Percentiles rank a stretch among this genome's conserved stretches.
phyloP scores from a whole-genome alignment of 1,284 basidiomycete genomes.

The Rhodotorula glutinis region DNA sequence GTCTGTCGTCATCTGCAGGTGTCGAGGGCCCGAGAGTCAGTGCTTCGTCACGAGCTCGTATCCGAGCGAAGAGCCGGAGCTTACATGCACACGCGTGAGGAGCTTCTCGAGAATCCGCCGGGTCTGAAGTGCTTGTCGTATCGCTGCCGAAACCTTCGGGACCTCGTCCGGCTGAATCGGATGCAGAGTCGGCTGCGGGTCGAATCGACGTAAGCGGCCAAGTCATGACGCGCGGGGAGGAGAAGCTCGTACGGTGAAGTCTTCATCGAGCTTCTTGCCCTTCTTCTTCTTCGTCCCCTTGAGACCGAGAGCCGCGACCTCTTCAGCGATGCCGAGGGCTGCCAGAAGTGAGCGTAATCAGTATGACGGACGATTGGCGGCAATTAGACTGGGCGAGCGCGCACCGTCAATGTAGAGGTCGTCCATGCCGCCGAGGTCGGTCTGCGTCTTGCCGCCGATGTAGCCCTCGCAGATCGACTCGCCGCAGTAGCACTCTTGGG shows the following conservation, averaged over 20 bases:
- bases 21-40: too few species aligned
- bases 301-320: conserved; percentile 65
- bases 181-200: conserved; percentile 57
- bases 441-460: conserved; percentile 98
- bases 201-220: not conserved
- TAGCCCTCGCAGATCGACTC: conserved; percentile 94
- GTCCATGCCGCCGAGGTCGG: conserved; percentile 88
- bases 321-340: conserved; percentile 87
- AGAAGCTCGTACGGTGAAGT: conserved; percentile 66
- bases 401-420: conserved; percentile 85
- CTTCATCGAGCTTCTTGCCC: conserved; percentile 87
- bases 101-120: conserved; percentile 78
- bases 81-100: conserved; percentile 77
- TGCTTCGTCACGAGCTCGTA: not conserved
- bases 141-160: conserved; percentile 84
- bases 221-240: too few species aligned
- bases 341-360: conserved; percentile 44
- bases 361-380: not conserved
- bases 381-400: conserved; percentile 4
- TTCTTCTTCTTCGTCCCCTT: conserved; percentile 85
- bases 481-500: conserved; percentile 93
- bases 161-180: conserved; percentile 75
- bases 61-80: conserved; percentile 22
- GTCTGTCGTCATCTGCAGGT: conserved; percentile 74
- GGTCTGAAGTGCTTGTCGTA: conserved; percentile 79